Base-by-base conservation (phyloP, 2,329 filamentous ascomycete species). In the Sclerotinia spermophila region DNA sequence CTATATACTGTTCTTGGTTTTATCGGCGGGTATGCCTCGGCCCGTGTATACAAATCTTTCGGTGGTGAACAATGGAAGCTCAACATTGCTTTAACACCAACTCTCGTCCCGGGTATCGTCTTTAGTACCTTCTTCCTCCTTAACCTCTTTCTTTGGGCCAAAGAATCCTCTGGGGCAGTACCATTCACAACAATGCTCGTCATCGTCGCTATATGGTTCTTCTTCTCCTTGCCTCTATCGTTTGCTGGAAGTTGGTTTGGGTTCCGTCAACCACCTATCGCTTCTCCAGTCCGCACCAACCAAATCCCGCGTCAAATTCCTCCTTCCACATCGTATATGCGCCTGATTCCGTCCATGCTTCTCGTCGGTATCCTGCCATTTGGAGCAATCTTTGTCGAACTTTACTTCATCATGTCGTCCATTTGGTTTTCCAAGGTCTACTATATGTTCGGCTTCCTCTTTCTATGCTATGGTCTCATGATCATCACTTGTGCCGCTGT, bases 371-470 rank as follows among this genome's bases (percentile, higher is more conserved):
- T 98, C 66, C 86, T 98, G 38, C 96, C 96, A 0, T 99, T 99
- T 78, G 94, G 92, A 61, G 95, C 96, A 73, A 98, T 99, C 79
- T 97, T 98, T 75, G 94, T 98, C 61, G 96, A 99, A 83, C 89
- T 99, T 3, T 98, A 97, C 86, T 98, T 98, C 82, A 97, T 99
- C 84, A 97, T 99, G 93, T 97, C 91, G 82, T 97, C 93, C 38
- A 95, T 99, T 79, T 99, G 96, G 96, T 97, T 96, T 82, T 95
- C 91, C 84, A 93, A 96, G 82, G 96, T 99, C 75, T 99, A 99
- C 86, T 99, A 99, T 86, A 99, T 99, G 96, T 99, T 99, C 78
- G 96, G 96, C 33, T 99, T 99, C 86, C 84, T 99, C 48, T 99
- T 99, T 85, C 87, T 99, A 70, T 97, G 94, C 85, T 99, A 97